Conservation (phyloP, 352 stramenopile species). For the Phytophthora tubulina region DNA sequence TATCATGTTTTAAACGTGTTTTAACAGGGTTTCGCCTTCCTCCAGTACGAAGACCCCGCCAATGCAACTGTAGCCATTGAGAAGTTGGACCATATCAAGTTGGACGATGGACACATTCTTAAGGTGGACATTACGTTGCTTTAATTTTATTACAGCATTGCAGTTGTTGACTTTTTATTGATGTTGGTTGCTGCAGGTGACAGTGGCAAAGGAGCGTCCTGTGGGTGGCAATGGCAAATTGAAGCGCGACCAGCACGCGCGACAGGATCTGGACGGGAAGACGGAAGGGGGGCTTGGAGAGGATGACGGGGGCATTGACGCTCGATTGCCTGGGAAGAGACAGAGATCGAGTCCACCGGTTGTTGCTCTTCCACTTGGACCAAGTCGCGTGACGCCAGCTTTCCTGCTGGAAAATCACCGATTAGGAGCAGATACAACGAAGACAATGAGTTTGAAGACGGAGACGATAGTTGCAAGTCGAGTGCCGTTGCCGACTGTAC, state of each 20-base stretch:
- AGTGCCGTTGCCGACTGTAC: neutral
- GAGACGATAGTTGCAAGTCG: conserved; percentile 6
- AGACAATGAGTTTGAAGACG: neutral
- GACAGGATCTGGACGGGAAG: conserved; percentile 50
- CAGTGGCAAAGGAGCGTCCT: conserved; percentile 64
- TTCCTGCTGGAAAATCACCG: conserved; percentile 28
- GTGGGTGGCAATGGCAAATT: conserved; percentile 59
- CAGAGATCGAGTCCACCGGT: conserved; percentile 67
- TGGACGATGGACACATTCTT: conserved; percentile 78
- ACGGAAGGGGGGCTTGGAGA: conserved; percentile 19
- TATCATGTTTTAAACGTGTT: conserved; percentile 10
- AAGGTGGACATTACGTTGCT: conserved; percentile 48
- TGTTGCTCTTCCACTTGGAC: conserved; percentile 18
- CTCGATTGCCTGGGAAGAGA: conserved; percentile 58
- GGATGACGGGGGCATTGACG: conserved; percentile 41
- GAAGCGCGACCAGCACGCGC: conserved; percentile 72
- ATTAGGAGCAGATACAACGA: conserved; percentile 7
- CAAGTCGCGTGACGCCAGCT: conserved; percentile 19
- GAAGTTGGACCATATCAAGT: conserved; percentile 66
- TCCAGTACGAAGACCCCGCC: conserved; percentile 70
- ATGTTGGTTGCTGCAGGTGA: conserved; percentile 55
- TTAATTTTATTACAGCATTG: neutral
- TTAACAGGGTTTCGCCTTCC: conserved; percentile 77
- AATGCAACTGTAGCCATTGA: conserved; percentile 64
- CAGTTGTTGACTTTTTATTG: conserved; percentile 13